These are phyloP conservation scores for Nicotiana noctiflora DNA, from an alignment of 257 asterid genomes.

Conservation along the genomic window DNA sequence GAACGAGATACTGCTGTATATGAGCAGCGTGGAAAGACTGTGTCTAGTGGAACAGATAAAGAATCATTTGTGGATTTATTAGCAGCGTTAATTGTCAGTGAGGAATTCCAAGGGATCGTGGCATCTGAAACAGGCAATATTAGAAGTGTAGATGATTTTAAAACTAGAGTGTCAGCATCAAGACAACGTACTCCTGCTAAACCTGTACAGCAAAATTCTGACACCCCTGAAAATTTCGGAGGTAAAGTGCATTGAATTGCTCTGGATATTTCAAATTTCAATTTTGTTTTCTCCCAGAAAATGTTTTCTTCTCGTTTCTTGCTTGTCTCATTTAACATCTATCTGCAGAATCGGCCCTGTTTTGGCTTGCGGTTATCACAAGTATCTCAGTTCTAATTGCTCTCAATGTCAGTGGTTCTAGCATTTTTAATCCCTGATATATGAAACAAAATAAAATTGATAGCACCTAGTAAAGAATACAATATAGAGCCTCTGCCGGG, in stretches of 20 bases:
- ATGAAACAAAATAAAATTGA: slow-evolving; percentile 3
- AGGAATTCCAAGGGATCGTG: slow-evolving; percentile 88
- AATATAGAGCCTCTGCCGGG: neutral
- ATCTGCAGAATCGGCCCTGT: slow-evolving; percentile 57
- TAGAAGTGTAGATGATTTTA: slow-evolving; percentile 31
- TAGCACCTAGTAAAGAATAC: neutral
- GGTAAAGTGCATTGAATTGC: slow-evolving; percentile 30
- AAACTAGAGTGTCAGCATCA: slow-evolving; percentile 23
- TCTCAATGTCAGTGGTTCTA: slow-evolving; percentile 53
- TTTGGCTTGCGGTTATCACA: slow-evolving; percentile 77
- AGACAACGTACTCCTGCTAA: slow-evolving; percentile 24
- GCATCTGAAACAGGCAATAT: slow-evolving; percentile 58
- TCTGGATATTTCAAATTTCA: neutral
- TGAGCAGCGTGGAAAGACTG: slow-evolving; percentile 31
- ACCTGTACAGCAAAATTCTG: slow-evolving; percentile 32
- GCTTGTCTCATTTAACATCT: neutral
- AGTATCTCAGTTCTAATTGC: slow-evolving; percentile 73
- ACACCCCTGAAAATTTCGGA: slow-evolving; percentile 35
- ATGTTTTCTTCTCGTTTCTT: slow-evolving; percentile 3
- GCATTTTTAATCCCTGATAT: slow-evolving; percentile 81
- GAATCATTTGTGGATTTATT: slow-evolving; percentile 83
- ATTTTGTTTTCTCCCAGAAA: neutral
- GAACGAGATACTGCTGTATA: slow-evolving; percentile 22
- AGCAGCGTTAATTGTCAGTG: slow-evolving; percentile 79
- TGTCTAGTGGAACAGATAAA: slow-evolving; percentile 32